Conservation (phyloP, 2,329 filamentous ascomycete genomes). For the Metarhizium humberi region DNA sequence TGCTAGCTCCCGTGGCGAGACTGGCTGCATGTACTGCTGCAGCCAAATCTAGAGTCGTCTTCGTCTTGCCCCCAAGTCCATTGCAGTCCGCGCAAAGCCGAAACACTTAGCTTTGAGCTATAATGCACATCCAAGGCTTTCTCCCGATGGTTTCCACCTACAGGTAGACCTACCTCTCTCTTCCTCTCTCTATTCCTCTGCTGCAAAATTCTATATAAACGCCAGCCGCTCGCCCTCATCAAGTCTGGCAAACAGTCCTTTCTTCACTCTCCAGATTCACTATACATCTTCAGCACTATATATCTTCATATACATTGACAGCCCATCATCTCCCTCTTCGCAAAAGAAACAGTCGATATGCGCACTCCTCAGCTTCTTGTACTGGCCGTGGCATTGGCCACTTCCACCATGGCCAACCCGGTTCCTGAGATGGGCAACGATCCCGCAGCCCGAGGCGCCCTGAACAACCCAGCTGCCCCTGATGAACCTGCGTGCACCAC, state of each 20-base stretch:
- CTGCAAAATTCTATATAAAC: not conserved
- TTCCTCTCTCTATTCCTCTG: too few species aligned
- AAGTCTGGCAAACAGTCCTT: not conserved
- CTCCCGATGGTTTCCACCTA: not conserved
- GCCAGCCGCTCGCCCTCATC: not conserved
- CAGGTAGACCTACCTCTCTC: not conserved
- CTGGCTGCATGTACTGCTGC: not conserved
- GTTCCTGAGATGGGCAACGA: not conserved
- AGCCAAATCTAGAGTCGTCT: not conserved
- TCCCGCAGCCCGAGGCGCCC: not conserved
- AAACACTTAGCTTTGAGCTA: not conserved
- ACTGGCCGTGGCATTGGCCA: conserved; percentile 2
- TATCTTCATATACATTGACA: not conserved
- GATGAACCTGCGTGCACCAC: conserved; percentile 5
- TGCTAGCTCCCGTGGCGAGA: not conserved
- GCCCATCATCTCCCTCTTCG: not conserved
- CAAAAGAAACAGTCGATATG: not conserved
- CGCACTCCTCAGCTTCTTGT: not conserved
- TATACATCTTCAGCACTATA: too few species aligned
- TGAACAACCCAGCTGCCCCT: too few species aligned
- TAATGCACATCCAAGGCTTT: not conserved
- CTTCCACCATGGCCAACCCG: conserved; percentile 3
- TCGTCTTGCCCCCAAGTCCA: not conserved
- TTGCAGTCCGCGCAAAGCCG: not conserved
- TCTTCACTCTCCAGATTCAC: not conserved